Base-by-base conservation (phyloP, 1,139 yeast species). In the Candida mesenterica region DNA sequence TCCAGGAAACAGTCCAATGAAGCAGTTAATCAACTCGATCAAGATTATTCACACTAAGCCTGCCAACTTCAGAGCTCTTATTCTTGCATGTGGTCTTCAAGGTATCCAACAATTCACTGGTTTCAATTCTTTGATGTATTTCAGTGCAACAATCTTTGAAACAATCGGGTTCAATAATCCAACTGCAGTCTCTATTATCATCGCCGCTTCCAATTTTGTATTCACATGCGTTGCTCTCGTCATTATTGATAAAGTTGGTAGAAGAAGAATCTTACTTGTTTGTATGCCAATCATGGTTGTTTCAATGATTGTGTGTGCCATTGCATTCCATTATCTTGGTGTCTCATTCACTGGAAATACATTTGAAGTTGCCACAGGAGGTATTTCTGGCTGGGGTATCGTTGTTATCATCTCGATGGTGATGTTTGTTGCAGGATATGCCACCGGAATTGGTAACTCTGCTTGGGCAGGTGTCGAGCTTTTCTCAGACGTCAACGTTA, bases 401-500 rank as follows among this genome's bases (percentile, higher is more conserved):
- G 80, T 88, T 9, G 79, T 90, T 39, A 82, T 92, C 44, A 71
- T 89, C 23, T 82, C 88, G 43, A 88, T 89, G 88, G 87, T 90
- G 49, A 59, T 79, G 36, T 92, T 75, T 54, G 96, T 89, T 34
- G 96, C 95, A 4, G 80, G 84, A 42, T 90, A 89, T 57, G 96
- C 97, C 29, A 69, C 87, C 46, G 97, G 97, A 49, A 86, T 89
- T 48, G 98, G 98, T 61, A 88, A 90, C 57, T 90, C 88, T 41
- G 97, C 98, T 33, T 90, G 98, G 98, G 96, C 92, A 53, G 97
- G 95, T 55, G 86, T 92, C 36, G 98, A 90, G 62, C 68, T 89
- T 51, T 88, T 90, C 67, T 92, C 97, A 18, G 95, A 89, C 69
- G 74, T 70, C 29, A 77, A 80, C 46, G 97, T 90, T 26, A 79